Percentiles rank a stretch among this genome's conserved stretches.
phyloP scores from a whole-genome alignment of 805 yeast genomes.

The Suhomyces kilbournensis region DNA sequence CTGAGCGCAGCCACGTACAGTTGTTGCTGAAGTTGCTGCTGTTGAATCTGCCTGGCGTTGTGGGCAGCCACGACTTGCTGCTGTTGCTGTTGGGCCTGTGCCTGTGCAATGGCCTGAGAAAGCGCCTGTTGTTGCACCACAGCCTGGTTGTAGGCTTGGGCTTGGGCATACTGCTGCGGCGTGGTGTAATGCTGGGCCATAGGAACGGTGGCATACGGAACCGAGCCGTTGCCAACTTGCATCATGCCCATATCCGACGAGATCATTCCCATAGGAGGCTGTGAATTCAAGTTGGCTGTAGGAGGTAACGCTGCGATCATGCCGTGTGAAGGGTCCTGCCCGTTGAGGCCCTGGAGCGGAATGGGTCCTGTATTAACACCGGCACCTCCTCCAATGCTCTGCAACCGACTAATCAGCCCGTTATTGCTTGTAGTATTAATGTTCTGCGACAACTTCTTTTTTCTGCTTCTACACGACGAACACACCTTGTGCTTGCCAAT shows the following conservation, averaged over 20 bases:
- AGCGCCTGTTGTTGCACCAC: slow-evolving; percentile 20
- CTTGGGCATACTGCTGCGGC: slow-evolving; percentile 7
- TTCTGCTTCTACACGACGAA: slow-evolving; percentile 48
- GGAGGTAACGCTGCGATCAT: slow-evolving; percentile 1
- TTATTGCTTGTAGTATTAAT: slow-evolving; percentile 8
- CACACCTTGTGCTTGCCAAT: slow-evolving; percentile 58
- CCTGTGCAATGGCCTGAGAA: slow-evolving; percentile 19
- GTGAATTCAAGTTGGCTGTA: neutral
- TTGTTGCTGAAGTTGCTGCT: slow-evolving; percentile 11
- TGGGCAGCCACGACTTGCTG: slow-evolving; percentile 11
- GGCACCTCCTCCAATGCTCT: neutral
- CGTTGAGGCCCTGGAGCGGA: neutral
- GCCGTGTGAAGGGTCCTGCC: slow-evolving; percentile 1
- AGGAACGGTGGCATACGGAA: slow-evolving; percentile 7
- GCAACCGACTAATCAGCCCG: slow-evolving; percentile 4
- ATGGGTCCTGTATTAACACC: neutral
- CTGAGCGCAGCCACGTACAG: slow-evolving; percentile 5
- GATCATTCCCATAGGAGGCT: slow-evolving; percentile 8
- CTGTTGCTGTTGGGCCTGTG: slow-evolving; percentile 13
- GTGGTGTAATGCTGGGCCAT: slow-evolving; percentile 4
- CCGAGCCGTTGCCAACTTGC: slow-evolving; percentile 1
- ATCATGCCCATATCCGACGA: slow-evolving; percentile 8
- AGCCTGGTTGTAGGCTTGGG: slow-evolving; percentile 15
- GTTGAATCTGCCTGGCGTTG: slow-evolving; percentile 1
- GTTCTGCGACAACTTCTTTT: slow-evolving; percentile 36